These are phyloP conservation scores for Arachis monticola DNA, from an alignment of 331 rosid species.

Conservation along the genomic window DNA sequence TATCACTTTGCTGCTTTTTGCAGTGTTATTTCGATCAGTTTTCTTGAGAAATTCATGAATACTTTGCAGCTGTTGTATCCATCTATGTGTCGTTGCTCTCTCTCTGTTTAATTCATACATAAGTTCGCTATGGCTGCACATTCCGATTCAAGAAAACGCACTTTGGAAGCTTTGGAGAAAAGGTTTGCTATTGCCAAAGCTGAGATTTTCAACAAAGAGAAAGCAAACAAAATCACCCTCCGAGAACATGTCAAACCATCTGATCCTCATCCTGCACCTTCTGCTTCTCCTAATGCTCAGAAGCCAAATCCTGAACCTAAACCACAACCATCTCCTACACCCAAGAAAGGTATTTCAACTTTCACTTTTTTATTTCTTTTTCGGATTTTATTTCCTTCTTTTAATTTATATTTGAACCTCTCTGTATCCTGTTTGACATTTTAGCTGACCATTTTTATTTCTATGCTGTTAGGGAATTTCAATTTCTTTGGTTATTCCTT, in stretches of 20 bases:
- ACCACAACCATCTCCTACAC: conserved; percentile 26
- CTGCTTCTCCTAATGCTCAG: conserved; percentile 34
- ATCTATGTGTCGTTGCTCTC: too few species aligned
- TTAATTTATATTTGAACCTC: neutral
- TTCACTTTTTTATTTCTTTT: conserved; percentile 10
- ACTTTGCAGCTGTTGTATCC: too few species aligned
- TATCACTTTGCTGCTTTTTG: too few species aligned
- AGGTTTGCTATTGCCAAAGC: conserved; percentile 69
- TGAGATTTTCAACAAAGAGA: conserved; percentile 55
- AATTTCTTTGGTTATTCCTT: conserved; percentile 49
- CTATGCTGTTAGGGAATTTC: conserved; percentile 46
- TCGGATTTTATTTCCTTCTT: conserved; percentile 1
- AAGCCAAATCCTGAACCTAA: too few species aligned
- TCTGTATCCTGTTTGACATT: too few species aligned
- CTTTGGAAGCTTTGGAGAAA: conserved; percentile 80
- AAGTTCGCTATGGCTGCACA: conserved; percentile 50
- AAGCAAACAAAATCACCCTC: conserved; percentile 39
- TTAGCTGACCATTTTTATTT: conserved; percentile 27
- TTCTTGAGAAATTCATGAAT: too few species aligned
- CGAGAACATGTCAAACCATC: conserved; percentile 36
- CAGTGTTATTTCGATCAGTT: too few species aligned
- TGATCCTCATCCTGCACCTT: neutral
- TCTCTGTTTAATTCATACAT: too few species aligned
- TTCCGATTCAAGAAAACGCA: conserved; percentile 64
- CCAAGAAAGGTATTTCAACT: conserved; percentile 50